phyloP scores from a whole-genome alignment of 305 asterid species.

The Rubia tinctorum region DNA sequence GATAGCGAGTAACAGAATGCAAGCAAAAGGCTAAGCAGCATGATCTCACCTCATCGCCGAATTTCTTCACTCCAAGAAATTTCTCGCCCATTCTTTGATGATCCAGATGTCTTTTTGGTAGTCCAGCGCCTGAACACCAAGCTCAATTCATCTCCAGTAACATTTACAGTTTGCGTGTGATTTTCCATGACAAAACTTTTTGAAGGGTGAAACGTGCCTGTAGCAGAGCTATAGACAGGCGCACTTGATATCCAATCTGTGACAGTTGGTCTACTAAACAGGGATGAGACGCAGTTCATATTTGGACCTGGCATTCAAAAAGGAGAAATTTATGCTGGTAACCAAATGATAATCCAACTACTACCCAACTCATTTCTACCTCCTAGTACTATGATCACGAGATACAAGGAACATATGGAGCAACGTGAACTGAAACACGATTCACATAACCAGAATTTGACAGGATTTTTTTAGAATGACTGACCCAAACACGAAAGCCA shows the following conservation, averaged over 20 bases:
- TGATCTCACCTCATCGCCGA: constrained; percentile 77
- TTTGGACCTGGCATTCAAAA: constrained; percentile 8
- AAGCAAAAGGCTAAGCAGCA: neutral
- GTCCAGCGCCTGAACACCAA: constrained; percentile 87
- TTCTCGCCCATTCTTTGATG: constrained; percentile 92
- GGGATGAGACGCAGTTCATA: constrained; percentile 38
- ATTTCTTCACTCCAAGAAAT: constrained; percentile 90
- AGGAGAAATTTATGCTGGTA: neutral
- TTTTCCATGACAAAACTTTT: neutral
- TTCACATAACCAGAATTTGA: too few relatives aligned
- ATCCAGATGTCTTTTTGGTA: constrained; percentile 83
- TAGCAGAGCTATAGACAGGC: constrained; percentile 53
- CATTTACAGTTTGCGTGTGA: constrained; percentile 33
- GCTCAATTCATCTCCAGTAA: constrained; percentile 72
- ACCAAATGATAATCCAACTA: too few relatives aligned
- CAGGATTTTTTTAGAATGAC: too few relatives aligned
- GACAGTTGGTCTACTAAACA: constrained; percentile 59
- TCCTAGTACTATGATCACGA: neutral
- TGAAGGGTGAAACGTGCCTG: constrained; percentile 33
- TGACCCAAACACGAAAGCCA: too few relatives aligned
- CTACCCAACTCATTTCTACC: neutral
- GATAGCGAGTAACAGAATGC: neutral
- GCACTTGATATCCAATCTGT: constrained; percentile 47
- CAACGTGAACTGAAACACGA: too few relatives aligned
- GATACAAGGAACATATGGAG: neutral